phyloP scores from a whole-genome alignment of 306 rosid genomes.

The Ochetophila trinervis region DNA sequence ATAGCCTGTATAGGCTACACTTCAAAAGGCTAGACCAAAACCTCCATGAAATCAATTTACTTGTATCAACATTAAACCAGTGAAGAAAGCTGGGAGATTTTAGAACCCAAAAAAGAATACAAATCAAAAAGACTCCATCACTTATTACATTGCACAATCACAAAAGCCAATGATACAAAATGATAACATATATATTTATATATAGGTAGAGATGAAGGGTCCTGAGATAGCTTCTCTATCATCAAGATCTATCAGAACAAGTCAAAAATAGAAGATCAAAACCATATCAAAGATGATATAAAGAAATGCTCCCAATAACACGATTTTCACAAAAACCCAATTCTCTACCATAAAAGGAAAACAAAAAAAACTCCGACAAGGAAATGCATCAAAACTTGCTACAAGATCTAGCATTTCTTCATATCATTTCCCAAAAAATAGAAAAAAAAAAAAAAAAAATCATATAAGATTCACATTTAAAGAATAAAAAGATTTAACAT shows the following conservation, averaged over 20 bases:
- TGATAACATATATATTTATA: constrained; percentile 10
- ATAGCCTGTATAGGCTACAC: neutral
- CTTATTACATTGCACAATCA: neutral
- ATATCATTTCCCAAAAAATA: neutral
- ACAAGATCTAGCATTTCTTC: constrained; percentile 36
- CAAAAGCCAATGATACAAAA: neutral
- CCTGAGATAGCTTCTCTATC: constrained; percentile 13
- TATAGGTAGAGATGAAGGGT: neutral
- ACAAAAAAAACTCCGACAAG: neutral
- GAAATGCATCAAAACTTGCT: constrained; percentile 3
- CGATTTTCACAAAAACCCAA: constrained; percentile 18
- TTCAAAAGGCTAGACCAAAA: constrained; percentile 5
- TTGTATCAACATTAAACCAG: neutral
- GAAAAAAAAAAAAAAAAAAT: neutral
- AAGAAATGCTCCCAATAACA: constrained; percentile 10
- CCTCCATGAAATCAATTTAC: constrained; percentile 8
- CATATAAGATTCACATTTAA: neutral
- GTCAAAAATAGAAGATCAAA: constrained; percentile 11
- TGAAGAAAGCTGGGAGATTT: constrained; percentile 12
- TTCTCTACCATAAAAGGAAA: too few relatives aligned
- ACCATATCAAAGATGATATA: neutral
- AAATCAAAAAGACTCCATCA: neutral
- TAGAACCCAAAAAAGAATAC: neutral
- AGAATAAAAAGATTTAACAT: neutral
- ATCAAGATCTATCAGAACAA: constrained; percentile 39